A percentile compares a stretch with the other conserved stretches of the same genome.
Conservation (phyloP, 306 rosid genomes). For the Trifolium dubium region DNA sequence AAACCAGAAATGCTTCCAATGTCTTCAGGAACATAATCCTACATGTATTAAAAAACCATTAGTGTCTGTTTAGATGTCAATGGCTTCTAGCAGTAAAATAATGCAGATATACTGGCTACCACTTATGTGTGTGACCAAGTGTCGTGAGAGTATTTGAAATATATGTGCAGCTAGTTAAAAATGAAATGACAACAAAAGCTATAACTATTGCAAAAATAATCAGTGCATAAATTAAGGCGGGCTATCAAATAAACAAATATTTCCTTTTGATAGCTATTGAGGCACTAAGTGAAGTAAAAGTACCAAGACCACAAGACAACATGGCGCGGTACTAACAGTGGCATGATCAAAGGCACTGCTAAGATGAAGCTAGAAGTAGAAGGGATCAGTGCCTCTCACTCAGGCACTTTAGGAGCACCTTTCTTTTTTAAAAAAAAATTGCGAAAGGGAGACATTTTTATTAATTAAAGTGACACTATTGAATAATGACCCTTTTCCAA, state of each 20-base stretch:
- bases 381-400: conserved; percentile 2
- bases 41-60: conserved; percentile 29
- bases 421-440: too few relatives aligned
- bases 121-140: conserved; percentile 2
- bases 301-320: background rate
- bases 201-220: background rate
- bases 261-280: background rate
- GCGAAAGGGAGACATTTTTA: too few relatives aligned
- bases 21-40: conserved; percentile 96
- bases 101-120: background rate
- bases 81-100: conserved; percentile 29
- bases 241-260: background rate
- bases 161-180: background rate
- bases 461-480: too few relatives aligned
- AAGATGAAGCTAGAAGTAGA: conserved; percentile 10
- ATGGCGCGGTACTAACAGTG: background rate
- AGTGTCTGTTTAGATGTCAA: conserved; percentile 9
- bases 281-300: conserved; percentile 21
- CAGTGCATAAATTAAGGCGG: background rate
- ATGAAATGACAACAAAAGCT: background rate
- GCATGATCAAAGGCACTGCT: background rate
- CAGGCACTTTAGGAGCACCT: background rate
- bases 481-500: too few relatives aligned
- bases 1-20: conserved; percentile 87
- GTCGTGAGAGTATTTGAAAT: background rate